These are phyloP conservation scores for Apiotrichum gamsii DNA, from an alignment of 1,284 basidiomycete species.

Conservation along the genomic window DNA sequence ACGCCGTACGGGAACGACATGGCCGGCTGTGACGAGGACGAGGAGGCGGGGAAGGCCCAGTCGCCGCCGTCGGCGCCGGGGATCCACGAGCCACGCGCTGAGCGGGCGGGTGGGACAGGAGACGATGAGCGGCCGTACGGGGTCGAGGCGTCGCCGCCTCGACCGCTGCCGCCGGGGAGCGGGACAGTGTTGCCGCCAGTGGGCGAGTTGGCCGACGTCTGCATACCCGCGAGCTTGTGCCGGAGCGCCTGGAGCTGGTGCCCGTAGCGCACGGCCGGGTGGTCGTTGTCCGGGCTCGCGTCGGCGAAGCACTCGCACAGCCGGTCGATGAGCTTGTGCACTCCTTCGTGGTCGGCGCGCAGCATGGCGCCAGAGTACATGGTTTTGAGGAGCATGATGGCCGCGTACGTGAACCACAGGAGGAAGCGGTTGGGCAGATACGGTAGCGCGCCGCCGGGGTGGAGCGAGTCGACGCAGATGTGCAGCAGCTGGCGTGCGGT, in stretches of 20 bases:
- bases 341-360: constrained; percentile 34
- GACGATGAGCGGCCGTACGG: no score
- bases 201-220: constrained; percentile 26
- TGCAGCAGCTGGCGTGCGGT: constrained; percentile 42
- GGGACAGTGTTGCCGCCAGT: constrained; percentile 29
- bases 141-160: not conserved
- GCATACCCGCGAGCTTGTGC: constrained; percentile 32
- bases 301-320: constrained; percentile 35
- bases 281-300: constrained; percentile 36
- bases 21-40: not conserved
- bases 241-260: constrained; percentile 33
- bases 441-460: constrained; percentile 43
- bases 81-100: no score
- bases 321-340: constrained; percentile 36
- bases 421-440: constrained; percentile 44
- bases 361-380: constrained; percentile 48
- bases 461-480: constrained; percentile 43
- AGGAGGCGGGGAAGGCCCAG: constrained; percentile 10
- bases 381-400: constrained; percentile 43
- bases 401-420: constrained; percentile 46
- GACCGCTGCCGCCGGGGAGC: constrained; percentile 10
- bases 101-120: no score
- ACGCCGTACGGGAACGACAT: constrained; percentile 21
- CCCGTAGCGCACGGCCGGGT: constrained; percentile 43
- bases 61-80: not conserved